These are phyloP conservation scores for Paraurostyla sp. DNA, from an alignment of 73 alveolate genomes.

Conservation along the genomic window DNA sequence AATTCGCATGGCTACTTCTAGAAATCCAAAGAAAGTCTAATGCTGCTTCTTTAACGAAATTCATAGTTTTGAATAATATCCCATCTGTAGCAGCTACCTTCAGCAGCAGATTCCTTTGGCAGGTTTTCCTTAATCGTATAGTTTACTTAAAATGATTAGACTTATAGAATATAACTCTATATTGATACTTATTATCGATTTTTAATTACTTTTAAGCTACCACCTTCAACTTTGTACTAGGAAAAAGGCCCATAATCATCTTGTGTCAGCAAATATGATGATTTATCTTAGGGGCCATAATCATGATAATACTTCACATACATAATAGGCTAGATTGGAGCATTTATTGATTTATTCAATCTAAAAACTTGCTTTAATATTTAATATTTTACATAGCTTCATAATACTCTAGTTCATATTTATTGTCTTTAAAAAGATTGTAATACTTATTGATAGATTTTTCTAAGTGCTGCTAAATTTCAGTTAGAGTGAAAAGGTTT, in stretches of 20 bases:
- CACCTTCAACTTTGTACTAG: constrained; percentile 58
- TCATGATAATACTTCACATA: background rate
- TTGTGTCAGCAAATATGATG: background rate
- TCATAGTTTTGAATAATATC: constrained; percentile 50
- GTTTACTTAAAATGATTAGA: constrained; percentile 27
- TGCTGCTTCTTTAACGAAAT: background rate
- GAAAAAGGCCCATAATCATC: no score
- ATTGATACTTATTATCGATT: no score
- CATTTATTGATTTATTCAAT: background rate
- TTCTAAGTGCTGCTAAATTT: no score
- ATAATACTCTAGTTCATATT: background rate
- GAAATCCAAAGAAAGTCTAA: constrained; percentile 4
- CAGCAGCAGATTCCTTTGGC: constrained; percentile 52
- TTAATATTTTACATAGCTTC: background rate
- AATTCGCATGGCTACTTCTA: background rate
- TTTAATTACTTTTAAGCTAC: constrained; percentile 62
- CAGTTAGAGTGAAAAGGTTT: background rate
- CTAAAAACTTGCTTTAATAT: background rate
- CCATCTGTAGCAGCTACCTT: constrained; percentile 61
- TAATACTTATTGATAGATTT: background rate
- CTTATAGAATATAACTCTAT: constrained; percentile 45
- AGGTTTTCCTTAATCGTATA: constrained; percentile 22
- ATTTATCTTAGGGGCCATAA: background rate
- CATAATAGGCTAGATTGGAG: background rate
- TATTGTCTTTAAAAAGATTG: background rate